Evolutionary conservation across 2,329 filamentous ascomycete genomes (phyloP).

Genomic region (Fusarium graminum): DNA sequence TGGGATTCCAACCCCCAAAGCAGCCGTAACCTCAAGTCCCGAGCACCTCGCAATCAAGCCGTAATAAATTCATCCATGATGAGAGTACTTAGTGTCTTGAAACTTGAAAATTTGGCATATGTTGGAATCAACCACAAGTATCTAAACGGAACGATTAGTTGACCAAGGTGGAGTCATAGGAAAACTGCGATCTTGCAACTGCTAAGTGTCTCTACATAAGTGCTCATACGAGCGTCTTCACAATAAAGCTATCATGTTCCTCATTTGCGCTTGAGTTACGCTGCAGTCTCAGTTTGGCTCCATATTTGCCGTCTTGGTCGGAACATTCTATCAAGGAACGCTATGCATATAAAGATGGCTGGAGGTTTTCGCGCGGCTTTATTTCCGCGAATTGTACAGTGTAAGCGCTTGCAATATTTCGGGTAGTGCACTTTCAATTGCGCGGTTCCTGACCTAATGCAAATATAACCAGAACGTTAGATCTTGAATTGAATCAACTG

Average conservation of each 20-base stretch:
- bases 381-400: background rate
- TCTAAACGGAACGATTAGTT: too few species aligned
- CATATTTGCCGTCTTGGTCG: conserved; percentile 1
- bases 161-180: too few species aligned
- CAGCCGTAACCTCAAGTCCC: too few species aligned
- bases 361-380: background rate
- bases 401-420: background rate
- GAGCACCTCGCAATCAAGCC: too few species aligned
- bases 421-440: background rate
- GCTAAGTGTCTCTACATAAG: too few species aligned
- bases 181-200: too few species aligned
- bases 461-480: background rate
- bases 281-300: background rate
- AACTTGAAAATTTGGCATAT: too few species aligned
- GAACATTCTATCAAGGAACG: conserved; percentile 11
- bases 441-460: background rate
- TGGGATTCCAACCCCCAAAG: background rate
- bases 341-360: background rate
- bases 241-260: too few species aligned
- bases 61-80: too few species aligned
- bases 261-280: background rate
- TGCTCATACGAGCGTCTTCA: too few species aligned
- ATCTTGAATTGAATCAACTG: background rate
- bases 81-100: too few species aligned
- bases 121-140: too few species aligned